Evolutionary conservation across 2,329 filamentous ascomycete species (phyloP).

Genomic region (Coniochaeta sp.): DNA sequence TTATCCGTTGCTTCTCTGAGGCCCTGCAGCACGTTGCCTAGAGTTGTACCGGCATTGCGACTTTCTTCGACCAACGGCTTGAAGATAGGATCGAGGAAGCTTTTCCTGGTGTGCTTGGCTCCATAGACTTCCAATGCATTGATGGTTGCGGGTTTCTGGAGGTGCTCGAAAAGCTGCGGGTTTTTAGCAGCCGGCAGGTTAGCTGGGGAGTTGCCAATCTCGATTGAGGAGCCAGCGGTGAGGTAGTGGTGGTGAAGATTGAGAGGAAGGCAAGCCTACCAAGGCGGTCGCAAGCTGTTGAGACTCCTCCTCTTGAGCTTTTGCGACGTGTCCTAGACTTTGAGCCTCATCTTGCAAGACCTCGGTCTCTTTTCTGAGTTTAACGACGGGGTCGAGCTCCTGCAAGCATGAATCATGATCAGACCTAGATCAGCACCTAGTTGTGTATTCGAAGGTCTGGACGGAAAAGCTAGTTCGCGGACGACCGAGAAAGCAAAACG

Average conservation of each 20-base stretch:
- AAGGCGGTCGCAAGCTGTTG: constrained; percentile 30
- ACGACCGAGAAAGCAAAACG: constrained; percentile 10
- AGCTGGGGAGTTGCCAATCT: not conserved
- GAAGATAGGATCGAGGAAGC: constrained; percentile 78
- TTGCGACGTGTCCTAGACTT: constrained; percentile 17
- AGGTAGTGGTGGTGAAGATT: not conserved
- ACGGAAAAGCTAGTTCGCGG: constrained; percentile 7
- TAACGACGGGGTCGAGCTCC: constrained; percentile 26
- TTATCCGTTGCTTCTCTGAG: constrained; percentile 64
- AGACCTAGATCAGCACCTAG: too few species aligned
- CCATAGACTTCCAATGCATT: constrained; percentile 78
- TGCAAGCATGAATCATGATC: not conserved
- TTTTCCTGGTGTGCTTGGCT: constrained; percentile 71
- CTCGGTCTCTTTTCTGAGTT: constrained; percentile 29
- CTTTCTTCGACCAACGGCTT: constrained; percentile 66
- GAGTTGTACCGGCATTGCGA: constrained; percentile 60
- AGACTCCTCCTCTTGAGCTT: constrained; percentile 28
- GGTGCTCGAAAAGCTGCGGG: constrained; percentile 68
- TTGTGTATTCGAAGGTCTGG: too few species aligned
- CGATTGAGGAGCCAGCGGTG: not conserved
- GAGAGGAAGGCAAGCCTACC: constrained; percentile 10
- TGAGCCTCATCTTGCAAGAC: constrained; percentile 30
- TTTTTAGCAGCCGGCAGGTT: constrained; percentile 8
- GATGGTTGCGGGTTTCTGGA: constrained; percentile 79
- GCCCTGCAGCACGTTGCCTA: constrained; percentile 70